These are phyloP conservation scores for Russula sp. DNA, from an alignment of 768 basidiomycete genomes.

Conservation along the genomic window DNA sequence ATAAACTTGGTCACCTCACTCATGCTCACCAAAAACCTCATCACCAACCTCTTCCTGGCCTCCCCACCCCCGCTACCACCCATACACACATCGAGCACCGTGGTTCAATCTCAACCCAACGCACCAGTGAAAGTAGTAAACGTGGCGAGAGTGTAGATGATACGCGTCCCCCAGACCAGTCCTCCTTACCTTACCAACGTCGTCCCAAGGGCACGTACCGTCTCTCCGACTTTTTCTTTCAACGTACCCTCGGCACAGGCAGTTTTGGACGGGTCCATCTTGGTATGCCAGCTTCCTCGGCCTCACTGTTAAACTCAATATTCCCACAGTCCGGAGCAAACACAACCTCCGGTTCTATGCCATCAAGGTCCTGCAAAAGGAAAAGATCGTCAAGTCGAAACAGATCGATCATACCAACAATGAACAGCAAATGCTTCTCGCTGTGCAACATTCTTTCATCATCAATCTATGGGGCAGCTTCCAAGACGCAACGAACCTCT, in stretches of 20 bases:
- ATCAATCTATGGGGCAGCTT: conserved; percentile 96
- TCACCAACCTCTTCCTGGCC: conserved; percentile 21
- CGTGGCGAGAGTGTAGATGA: conserved; percentile 34
- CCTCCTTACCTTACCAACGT: conserved; percentile 32
- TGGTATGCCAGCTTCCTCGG: conserved; percentile 39
- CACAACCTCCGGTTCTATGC: conserved; percentile 96
- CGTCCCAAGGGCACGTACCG: conserved; percentile 63
- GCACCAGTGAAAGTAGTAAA: conserved; percentile 52
- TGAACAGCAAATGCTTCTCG: conserved; percentile 81
- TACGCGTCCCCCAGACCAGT: conserved; percentile 8
- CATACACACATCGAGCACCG: conserved; percentile 40
- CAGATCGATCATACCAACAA: conserved; percentile 98
- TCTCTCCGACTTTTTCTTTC: conserved; percentile 71
- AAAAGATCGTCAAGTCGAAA: conserved; percentile 86
- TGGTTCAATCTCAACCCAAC: conserved; percentile 61
- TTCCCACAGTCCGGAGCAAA: conserved; percentile 67
- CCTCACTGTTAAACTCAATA: not conserved
- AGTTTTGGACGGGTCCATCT: conserved; percentile 97
- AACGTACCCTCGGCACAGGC: conserved; percentile 85
- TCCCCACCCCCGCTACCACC: conserved; percentile 16
- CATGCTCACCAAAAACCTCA: conserved; percentile 25
- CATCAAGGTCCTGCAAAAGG: conserved; percentile 91
- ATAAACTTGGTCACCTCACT: conserved; percentile 29
- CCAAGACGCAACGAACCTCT: conserved; percentile 87
- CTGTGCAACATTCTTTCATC: conserved; percentile 87